Conservation (phyloP, 1,284 basidiomycete genomes). For the Papiliotrema laurentii region DNA sequence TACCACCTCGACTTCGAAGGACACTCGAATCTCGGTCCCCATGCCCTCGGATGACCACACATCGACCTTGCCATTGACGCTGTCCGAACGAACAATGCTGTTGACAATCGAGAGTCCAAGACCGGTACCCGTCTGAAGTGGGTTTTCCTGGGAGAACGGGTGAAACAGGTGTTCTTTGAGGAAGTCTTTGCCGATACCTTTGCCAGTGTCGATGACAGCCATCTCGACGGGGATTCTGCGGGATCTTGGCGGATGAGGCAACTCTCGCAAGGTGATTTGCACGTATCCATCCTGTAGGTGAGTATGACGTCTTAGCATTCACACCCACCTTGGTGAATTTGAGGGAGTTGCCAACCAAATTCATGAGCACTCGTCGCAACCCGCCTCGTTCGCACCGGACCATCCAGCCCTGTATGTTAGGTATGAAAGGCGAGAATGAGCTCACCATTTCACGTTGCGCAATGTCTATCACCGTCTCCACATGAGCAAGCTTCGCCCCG, state of each 20-base stretch:
- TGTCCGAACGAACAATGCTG: slow-evolving; percentile 73
- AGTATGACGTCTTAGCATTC: slow-evolving; percentile 4
- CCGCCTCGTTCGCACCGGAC: slow-evolving; percentile 89
- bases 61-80: slow-evolving; percentile 70
- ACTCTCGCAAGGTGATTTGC: slow-evolving; percentile 74
- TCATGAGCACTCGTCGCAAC: slow-evolving; percentile 88
- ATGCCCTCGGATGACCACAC: slow-evolving; percentile 63
- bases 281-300: slow-evolving; percentile 69
- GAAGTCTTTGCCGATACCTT: slow-evolving; percentile 85
- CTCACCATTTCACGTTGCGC: slow-evolving; percentile 66
- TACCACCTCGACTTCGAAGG: slow-evolving; percentile 67
- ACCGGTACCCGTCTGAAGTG: slow-evolving; percentile 79
- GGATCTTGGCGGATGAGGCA: slow-evolving; percentile 57
- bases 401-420: slow-evolving; percentile 66
- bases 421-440: slow-evolving; percentile 9
- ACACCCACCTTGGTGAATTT: slow-evolving; percentile 82
- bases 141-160: slow-evolving; percentile 78
- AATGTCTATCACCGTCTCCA: slow-evolving; percentile 80
- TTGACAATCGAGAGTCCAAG: slow-evolving; percentile 96
- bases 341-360: slow-evolving; percentile 88
- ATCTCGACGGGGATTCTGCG: slow-evolving; percentile 74
- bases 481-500: slow-evolving; percentile 42
- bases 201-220: slow-evolving; percentile 83
- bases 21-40: slow-evolving; percentile 90
- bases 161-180: slow-evolving; percentile 93